Base-by-base conservation (phyloP, 192 early-diverging fungal species). In the Gonapodya sp. region DNA sequence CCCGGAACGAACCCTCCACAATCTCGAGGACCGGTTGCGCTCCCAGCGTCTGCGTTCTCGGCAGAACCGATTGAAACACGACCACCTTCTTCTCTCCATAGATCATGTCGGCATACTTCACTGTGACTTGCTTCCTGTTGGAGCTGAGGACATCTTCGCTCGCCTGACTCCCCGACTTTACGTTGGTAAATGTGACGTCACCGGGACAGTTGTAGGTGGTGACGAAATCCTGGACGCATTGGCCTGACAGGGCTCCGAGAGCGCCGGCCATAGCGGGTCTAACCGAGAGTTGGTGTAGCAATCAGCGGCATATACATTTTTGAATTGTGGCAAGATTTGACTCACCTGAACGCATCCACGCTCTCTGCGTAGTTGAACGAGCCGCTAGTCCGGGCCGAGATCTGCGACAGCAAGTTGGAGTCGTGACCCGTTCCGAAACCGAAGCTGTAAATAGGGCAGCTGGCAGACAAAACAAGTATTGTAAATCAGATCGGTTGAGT, bases 241-340 rank as follows among this genome's bases (percentile, higher is more conserved):
- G 18, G 75, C 75, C 31, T 34, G 18, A 32, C 18, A 77, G 75
- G 75, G 75, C 75, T 2, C 75, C 75, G 31, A 77, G 18, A 18
- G 75, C 75, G 16, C 75, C 75, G 2, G 75, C 75, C 18, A 77
- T 32, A 33, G 75, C 75, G 34, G 46, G 46, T 64, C 46, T 64
- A 24, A n/a, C n/a, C n/a, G n/a, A n/a, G n/a, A n/a, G n/a, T n/a
- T n/a, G n/a, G n/a, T n/a, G n/a, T n/a, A n/a, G n/a, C n/a, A n/a
- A n/a, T n/a, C n/a, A n/a, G n/a, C n/a, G n/a, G n/a, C n/a, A n/a
- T n/a, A n/a, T n/a, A n/a, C n/a, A n/a, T n/a, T n/a, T n/a, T n/a
- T n/a, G n/a, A n/a, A n/a, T n/a, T n/a, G n/a, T n/a, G 46, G 24
- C 8, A 24, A 64, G 46, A 16, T 8, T 64, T 64, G 46, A 64